Base-by-base conservation (phyloP, 169 alveolate genomes). In the Plasmodium blacklocki region DNA sequence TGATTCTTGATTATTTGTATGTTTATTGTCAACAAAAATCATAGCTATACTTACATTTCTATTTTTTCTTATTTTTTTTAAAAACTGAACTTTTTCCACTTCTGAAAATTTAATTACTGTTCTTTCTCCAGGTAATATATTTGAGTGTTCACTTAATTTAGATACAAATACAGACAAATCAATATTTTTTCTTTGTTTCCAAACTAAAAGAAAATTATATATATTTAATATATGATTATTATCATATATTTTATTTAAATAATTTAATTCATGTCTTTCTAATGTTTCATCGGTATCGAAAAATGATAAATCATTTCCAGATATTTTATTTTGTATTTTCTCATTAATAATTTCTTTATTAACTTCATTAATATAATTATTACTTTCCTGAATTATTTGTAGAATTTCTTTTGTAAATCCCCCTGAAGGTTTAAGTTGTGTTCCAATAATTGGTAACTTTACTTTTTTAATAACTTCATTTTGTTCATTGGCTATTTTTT, bases 381-480 rank as follows among this genome's bases (percentile, higher is more conserved):
- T 76, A 32, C 89, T 76, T 32, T 76, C 76, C 21, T 67, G 50
- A 19, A 76, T 76, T 29, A 76, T 56, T 14, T 47, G 50, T 56
- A 76, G 18, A 49, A 76, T 76, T 58, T 76, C 89, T 60, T 80
- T 80, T 54, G 90, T 54, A 59, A 80, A 80, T 18, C 90, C 90
- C 6, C 90, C 90, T 15, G 90, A 80, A 18, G 90, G 90, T 67
- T 80, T 80, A 32, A 80, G 62, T 47, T 80, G 90, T 18, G 90
- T 80, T 54, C 90, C 90, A 67, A 80, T 67, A 7, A 80, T 80
- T 12, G 90, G 90, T 39, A 80, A 32, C 58, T 80, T 66, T 11
- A 67, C 49, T 80, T 66, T 80, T 80, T 80, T 67, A 18, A 80
- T 80, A 54, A 80, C 26, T 50, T 80, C 90, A 32, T 67, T 80